Conservation (phyloP, 164 flowering plant genomes). For the Macadamia tetraphylla region DNA sequence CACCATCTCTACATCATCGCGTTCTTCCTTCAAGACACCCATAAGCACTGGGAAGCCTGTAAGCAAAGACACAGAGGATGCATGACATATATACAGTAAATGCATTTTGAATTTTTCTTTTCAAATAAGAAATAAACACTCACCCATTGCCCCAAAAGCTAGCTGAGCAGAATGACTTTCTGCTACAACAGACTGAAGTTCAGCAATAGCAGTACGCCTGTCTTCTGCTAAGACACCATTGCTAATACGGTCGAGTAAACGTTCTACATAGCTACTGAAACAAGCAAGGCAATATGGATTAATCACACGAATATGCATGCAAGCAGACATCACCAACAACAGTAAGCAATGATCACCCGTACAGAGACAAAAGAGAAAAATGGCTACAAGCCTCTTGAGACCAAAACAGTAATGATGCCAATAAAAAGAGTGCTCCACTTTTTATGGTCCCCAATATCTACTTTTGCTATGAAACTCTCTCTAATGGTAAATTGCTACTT, state of each 20-base stretch:
- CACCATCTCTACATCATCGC: constrained; percentile 97
- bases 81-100: neutral
- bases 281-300: neutral
- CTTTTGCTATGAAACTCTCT: too few species aligned
- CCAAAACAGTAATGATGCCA: too few species aligned
- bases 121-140: constrained; percentile 12
- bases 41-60: constrained; percentile 90
- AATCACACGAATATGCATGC: neutral
- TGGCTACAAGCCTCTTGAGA: too few species aligned
- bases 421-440: too few species aligned
- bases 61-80: constrained; percentile 8
- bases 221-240: constrained; percentile 90
- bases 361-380: neutral
- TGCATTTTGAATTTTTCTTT: neutral
- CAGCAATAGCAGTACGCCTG: constrained; percentile 76
- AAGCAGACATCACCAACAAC: neutral
- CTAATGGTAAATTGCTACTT: too few species aligned
- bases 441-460: too few species aligned
- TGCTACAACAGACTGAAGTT: constrained; percentile 88
- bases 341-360: neutral
- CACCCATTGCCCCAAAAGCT: constrained; percentile 97
- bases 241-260: constrained; percentile 89
- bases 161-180: constrained; percentile 83
- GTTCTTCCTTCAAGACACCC: constrained; percentile 81
- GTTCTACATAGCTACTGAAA: constrained; percentile 68